Conservation (phyloP, 306 rosid species). For the Leucaena leucocephala region DNA sequence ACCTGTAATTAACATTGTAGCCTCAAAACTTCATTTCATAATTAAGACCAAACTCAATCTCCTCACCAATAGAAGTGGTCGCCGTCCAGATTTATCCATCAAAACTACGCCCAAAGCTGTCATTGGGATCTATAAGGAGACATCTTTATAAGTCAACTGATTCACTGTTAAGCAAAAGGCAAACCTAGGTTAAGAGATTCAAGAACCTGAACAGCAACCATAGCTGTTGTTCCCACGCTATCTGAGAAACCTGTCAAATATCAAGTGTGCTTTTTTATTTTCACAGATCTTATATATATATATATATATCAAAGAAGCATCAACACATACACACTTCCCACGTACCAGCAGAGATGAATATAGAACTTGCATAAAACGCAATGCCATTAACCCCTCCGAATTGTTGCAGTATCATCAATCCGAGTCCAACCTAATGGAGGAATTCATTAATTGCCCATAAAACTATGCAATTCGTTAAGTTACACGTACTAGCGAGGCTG, state of each 20-base stretch:
- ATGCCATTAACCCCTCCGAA: slow-evolving; percentile 89
- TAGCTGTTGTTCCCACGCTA: slow-evolving; percentile 71
- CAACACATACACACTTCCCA: neutral
- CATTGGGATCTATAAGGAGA: slow-evolving; percentile 62
- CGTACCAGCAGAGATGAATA: slow-evolving; percentile 79
- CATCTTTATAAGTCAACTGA: neutral
- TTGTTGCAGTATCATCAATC: slow-evolving; percentile 85
- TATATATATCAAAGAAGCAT: neutral
- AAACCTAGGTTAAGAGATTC: slow-evolving; percentile 22
- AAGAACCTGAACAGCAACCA: slow-evolving; percentile 80
- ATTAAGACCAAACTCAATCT: slow-evolving; percentile 4
- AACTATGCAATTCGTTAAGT: slow-evolving; percentile 20
- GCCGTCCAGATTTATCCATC: slow-evolving; percentile 68
- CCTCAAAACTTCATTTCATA: slow-evolving; percentile 17
- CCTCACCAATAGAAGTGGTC: slow-evolving; percentile 71
- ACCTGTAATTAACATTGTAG: slow-evolving; percentile 44
- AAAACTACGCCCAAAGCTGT: slow-evolving; percentile 60
- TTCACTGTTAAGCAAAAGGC: neutral
- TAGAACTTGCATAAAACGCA: slow-evolving; percentile 72
- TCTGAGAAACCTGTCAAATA: slow-evolving; percentile 73
- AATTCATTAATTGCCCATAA: slow-evolving; percentile 11
- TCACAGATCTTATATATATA: neutral
- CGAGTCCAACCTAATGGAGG: slow-evolving; percentile 76
- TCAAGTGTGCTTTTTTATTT: neutral
- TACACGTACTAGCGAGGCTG: neutral